Conservation (phyloP, 192 early-diverging fungal species). For the Rhizophagus prolifer region DNA sequence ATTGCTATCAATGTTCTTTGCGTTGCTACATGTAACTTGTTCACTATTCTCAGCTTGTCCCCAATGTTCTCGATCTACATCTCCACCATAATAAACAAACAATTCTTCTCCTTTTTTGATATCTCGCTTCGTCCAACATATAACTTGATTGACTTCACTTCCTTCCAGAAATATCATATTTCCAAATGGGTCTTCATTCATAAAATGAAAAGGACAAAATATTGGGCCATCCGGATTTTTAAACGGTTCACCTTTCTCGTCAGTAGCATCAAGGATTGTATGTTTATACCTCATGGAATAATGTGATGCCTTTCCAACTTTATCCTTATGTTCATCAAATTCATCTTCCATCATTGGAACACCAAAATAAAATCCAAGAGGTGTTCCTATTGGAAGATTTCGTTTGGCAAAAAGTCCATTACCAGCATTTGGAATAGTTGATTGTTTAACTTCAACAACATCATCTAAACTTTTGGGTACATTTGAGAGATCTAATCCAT, state of each 20-base stretch:
- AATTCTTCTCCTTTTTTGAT: conserved; percentile 80
- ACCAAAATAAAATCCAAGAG: conserved; percentile 92
- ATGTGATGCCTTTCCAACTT: conserved; percentile 72
- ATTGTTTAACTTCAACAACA: conserved; percentile 62
- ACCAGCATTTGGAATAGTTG: conserved; percentile 68
- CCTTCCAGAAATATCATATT: conserved; percentile 83
- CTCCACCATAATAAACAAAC: conserved; percentile 83
- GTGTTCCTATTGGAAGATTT: conserved; percentile 68
- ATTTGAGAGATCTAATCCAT: conserved; percentile 47
- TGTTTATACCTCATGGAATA: conserved; percentile 90
- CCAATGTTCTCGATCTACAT: conserved; percentile 80
- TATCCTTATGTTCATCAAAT: conserved; percentile 86
- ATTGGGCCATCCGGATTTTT: conserved; percentile 56
- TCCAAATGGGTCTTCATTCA: conserved; percentile 67
- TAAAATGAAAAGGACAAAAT: conserved; percentile 90
- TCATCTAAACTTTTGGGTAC: conserved; percentile 61
- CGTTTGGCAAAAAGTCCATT: conserved; percentile 65
- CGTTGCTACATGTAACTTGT: neutral
- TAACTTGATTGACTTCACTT: conserved; percentile 80
- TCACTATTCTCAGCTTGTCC: conserved; percentile 22
- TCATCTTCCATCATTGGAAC: conserved; percentile 96
- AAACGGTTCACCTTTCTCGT: conserved; percentile 75
- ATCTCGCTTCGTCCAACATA: conserved; percentile 70
- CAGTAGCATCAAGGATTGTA: conserved; percentile 90
- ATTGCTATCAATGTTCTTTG: neutral